Conservation (phyloP, 805 yeast species). For the Pichia manshurica region DNA sequence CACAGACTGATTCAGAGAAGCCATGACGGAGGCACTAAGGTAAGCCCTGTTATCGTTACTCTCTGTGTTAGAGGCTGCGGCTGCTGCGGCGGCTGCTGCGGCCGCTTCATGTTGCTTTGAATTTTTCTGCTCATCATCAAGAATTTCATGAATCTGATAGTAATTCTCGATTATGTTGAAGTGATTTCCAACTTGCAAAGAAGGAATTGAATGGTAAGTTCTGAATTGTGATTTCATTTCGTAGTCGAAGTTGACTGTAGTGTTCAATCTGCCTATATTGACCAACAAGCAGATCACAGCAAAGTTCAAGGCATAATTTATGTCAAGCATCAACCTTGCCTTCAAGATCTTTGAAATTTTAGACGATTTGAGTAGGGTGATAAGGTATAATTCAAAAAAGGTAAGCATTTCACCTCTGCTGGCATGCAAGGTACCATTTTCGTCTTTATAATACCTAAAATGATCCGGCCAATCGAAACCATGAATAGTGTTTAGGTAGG, state of each 20-base stretch:
- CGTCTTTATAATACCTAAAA: conserved; percentile 23
- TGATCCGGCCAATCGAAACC: conserved; percentile 35
- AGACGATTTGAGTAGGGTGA: conserved; percentile 74
- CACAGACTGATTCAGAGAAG: neutral
- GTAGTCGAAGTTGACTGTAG: conserved; percentile 89
- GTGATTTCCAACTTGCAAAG: conserved; percentile 65
- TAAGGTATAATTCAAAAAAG: conserved; percentile 76
- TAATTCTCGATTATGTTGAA: conserved; percentile 24
- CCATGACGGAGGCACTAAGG: neutral
- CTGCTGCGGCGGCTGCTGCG: neutral
- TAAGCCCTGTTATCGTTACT: neutral
- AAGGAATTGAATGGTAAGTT: conserved; percentile 90
- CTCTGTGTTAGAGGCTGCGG: neutral
- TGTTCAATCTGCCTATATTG: conserved; percentile 89
- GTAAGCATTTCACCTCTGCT: conserved; percentile 47
- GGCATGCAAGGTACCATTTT: conserved; percentile 19
- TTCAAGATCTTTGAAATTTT: conserved; percentile 79
- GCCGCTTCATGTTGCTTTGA: neutral
- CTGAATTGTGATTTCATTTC: conserved; percentile 93
- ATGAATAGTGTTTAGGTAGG: conserved; percentile 35
- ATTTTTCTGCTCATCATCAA: conserved; percentile 19
- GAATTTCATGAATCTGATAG: conserved; percentile 17
- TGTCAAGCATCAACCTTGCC: conserved; percentile 67
- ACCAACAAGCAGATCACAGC: conserved; percentile 61
- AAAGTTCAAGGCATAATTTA: conserved; percentile 32